These are phyloP conservation scores for Hura crepitans DNA, from an alignment of 441 rosid genomes.

Conservation along the genomic window DNA sequence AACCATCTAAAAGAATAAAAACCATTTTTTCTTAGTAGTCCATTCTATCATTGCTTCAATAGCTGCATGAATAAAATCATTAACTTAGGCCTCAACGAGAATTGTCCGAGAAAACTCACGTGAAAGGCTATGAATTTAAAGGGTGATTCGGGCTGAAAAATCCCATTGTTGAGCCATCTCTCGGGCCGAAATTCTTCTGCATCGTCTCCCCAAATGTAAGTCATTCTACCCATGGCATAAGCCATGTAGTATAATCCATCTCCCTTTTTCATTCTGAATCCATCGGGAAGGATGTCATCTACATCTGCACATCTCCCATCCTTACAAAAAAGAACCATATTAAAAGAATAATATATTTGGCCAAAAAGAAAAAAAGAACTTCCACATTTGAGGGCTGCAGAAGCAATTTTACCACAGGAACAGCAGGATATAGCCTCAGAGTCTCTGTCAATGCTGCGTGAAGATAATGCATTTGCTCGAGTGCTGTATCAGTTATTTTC, in stretches of 20 bases:
- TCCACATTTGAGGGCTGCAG: too few species aligned
- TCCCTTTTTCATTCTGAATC: slow-evolving; percentile 53
- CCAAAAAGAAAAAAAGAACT: not conserved
- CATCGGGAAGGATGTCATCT: slow-evolving; percentile 79
- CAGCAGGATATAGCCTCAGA: slow-evolving; percentile 67
- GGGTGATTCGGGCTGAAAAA: slow-evolving; percentile 64
- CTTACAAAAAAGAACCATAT: slow-evolving; percentile 24
- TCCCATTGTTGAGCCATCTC: slow-evolving; percentile 68
- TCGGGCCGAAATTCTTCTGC: slow-evolving; percentile 65
- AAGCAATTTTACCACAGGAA: slow-evolving; percentile 47
- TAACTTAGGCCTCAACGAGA: too few species aligned
- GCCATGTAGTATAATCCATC: slow-evolving; percentile 53
- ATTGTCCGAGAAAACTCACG: slow-evolving; percentile 28
- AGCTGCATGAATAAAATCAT: too few species aligned
- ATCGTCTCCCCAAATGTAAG: slow-evolving; percentile 69
- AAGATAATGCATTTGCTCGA: slow-evolving; percentile 72
- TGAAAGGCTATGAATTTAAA: slow-evolving; percentile 71
- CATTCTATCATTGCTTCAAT: too few species aligned
- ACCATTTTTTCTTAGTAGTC: too few species aligned
- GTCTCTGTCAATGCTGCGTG: slow-evolving; percentile 81
- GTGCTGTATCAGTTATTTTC: slow-evolving; percentile 44
- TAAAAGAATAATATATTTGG: not conserved
- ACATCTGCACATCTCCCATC: slow-evolving; percentile 55
- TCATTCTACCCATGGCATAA: slow-evolving; percentile 83
- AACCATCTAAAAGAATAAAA: too few species aligned